Conservation (phyloP, 202 grass and related monocot species). For the Setaria viridis region DNA sequence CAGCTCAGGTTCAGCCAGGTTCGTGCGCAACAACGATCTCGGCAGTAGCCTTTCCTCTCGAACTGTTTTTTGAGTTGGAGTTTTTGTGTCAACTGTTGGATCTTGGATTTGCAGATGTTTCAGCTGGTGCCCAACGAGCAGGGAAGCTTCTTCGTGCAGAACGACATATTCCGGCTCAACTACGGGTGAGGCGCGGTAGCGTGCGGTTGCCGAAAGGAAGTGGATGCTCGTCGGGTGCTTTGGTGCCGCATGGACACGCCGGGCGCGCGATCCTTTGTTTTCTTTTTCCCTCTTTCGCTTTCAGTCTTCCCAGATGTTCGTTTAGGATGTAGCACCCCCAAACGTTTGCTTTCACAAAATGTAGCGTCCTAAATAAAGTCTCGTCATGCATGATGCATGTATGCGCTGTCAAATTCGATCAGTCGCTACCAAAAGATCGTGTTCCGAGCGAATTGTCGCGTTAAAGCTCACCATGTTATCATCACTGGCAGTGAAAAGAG, state of each 20-base stretch:
- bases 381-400: neutral
- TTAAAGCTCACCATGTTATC: neutral
- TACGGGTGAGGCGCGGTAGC: constrained; percentile 59
- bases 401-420: neutral
- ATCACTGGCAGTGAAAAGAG: too few relatives aligned
- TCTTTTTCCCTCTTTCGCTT: neutral
- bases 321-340: neutral
- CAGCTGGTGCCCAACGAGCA: constrained; percentile 74
- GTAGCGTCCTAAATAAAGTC: constrained; percentile 32
- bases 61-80: neutral
- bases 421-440: neutral
- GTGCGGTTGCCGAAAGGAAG: constrained; percentile 43
- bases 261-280: neutral
- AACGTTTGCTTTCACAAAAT: neutral
- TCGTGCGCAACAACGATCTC: neutral
- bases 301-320: neutral
- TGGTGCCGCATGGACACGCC: neutral
- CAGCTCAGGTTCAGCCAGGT: constrained; percentile 90
- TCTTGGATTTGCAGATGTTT: constrained; percentile 62
- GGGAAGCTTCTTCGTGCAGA: constrained; percentile 91
- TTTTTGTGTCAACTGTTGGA: neutral
- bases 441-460: neutral
- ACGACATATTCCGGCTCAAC: constrained; percentile 93
- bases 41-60: neutral
- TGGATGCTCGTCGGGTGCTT: constrained; percentile 31